Evolutionary conservation across 768 basidiomycete genomes (phyloP), one percentile per base, ranked within the genome.

Genomic region (Sarcodon aspratus): DNA sequence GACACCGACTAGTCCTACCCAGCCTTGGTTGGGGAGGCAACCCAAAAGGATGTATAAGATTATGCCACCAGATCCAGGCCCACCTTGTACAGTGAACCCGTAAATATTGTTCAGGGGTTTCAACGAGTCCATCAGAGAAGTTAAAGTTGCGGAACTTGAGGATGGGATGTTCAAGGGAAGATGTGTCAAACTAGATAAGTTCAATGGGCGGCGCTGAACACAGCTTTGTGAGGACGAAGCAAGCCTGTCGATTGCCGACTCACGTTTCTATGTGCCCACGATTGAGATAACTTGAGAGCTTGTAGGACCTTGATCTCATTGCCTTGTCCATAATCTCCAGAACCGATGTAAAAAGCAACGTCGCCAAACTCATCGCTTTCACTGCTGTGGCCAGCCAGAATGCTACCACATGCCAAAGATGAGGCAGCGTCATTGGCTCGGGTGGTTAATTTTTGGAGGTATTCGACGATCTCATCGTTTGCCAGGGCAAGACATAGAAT

Each of bases 361-460:
- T 80, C 78, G 6, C 71, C 71, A 37, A 66, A 74, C 44, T 81
- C 78, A 51, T 79, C 78, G 54, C 69, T 71, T 54, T 82, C 79
- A 52, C 70, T 77, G n/a, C 65, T 59, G 33, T 66, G 66, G 2
- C 79, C 78, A 0, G 71, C 73, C 10, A 80, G 66, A 42, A 80
- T 61, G 55, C 75, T 79, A n/a, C 74, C 72, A 55, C 68, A 73
- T 9, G 65, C 59, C 9, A 67, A 61, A 3, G 66, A 61, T 27
- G 56, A 60, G 3, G 78, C 74, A 1, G 69, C 62, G 1, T 52
- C 55, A 45, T 70, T 64, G 9, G 73, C 73, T 35, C 61, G 56
- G 11, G 57, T 51, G 4, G 68, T 70, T 45, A 80, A 66, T 11
- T 60, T 45, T 13, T 56, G 54, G 17, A 72, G 58, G 47, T 59